These are phyloP conservation scores for Huiozyma naganishii DNA, from an alignment of 805 yeast species.

Conservation along the genomic window DNA sequence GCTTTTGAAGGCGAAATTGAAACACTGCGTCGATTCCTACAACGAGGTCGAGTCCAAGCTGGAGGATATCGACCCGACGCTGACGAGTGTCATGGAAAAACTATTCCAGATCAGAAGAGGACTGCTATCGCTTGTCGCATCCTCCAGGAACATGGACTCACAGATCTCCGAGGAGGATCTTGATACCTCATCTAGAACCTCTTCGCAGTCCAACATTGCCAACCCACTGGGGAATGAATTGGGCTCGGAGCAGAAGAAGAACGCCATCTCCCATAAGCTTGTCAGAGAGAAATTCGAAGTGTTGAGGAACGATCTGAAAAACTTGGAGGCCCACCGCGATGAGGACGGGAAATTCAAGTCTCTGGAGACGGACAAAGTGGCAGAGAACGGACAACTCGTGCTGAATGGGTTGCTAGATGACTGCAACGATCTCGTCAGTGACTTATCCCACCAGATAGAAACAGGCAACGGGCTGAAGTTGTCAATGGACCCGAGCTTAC, in stretches of 20 bases:
- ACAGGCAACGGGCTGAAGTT: slow-evolving; percentile 13
- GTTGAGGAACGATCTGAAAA: slow-evolving; percentile 31
- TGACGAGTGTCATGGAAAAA: slow-evolving; percentile 42
- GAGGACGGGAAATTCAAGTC: slow-evolving; percentile 43
- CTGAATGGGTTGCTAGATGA: slow-evolving; percentile 73
- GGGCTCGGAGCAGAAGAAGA: slow-evolving; percentile 6
- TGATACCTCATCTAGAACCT: neutral
- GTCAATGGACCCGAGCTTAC: slow-evolving; percentile 40
- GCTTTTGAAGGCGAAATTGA: slow-evolving; percentile 54
- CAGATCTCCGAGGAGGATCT: neutral
- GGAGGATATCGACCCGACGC: slow-evolving; percentile 41
- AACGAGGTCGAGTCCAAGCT: slow-evolving; percentile 45
- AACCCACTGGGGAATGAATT: slow-evolving; percentile 2
- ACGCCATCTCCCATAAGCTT: slow-evolving; percentile 10
- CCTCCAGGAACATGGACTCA: slow-evolving; percentile 4
- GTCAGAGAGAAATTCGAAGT: slow-evolving; percentile 24
- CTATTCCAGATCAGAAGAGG: slow-evolving; percentile 55
- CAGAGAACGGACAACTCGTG: slow-evolving; percentile 35
- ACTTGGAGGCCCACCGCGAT: slow-evolving; percentile 41
- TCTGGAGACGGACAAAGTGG: slow-evolving; percentile 26
- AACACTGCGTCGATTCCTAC: slow-evolving; percentile 50
- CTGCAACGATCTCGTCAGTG: slow-evolving; percentile 64
- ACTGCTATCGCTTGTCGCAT: slow-evolving; percentile 42
- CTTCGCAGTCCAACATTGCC: neutral
- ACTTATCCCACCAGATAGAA: slow-evolving; percentile 38